These are phyloP conservation scores for Mallotus repandus DNA, from an alignment of 441 rosid genomes.

Conservation along the genomic window DNA sequence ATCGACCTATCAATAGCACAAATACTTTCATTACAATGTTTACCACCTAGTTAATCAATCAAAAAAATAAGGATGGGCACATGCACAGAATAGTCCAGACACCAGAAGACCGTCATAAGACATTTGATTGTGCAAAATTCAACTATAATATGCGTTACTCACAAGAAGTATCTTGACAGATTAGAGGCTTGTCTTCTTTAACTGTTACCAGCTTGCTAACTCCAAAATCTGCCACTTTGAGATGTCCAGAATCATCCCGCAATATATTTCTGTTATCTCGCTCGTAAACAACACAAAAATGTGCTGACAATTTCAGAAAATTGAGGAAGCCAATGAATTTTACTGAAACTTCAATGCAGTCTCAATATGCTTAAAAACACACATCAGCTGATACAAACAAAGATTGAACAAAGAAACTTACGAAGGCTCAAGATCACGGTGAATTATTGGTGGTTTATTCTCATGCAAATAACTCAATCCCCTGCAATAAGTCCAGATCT, in stretches of 20 bases:
- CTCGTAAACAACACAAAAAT: conserved; percentile 36
- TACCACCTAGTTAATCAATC: background rate
- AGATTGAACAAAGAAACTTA: conserved; percentile 39
- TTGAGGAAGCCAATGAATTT: conserved; percentile 26
- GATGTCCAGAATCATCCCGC: conserved; percentile 90
- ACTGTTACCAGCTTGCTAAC: conserved; percentile 86
- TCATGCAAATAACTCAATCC: conserved; percentile 80
- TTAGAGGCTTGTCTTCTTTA: conserved; percentile 77
- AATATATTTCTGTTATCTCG: conserved; percentile 69
- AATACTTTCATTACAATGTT: conserved; percentile 16
- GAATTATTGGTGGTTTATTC: conserved; percentile 85
- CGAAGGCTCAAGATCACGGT: conserved; percentile 99
- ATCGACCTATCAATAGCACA: conserved; percentile 58
- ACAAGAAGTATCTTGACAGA: conserved; percentile 66
- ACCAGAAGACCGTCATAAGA: background rate
- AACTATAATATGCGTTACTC: conserved; percentile 27
- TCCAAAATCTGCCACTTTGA: conserved; percentile 98
- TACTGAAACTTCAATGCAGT: conserved; percentile 12
- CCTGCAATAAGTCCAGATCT: conserved; percentile 40
- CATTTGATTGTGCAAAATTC: background rate
- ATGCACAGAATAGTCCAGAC: background rate
- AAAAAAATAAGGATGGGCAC: background rate
- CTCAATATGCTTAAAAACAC: conserved; percentile 8
- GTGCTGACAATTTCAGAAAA: conserved; percentile 30
- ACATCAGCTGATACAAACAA: background rate